A percentile compares a stretch with the other conserved stretches of the same genome.
phyloP scores from a whole-genome alignment of 2,329 filamentous ascomycete species.

The Colletotrichum sp. region DNA sequence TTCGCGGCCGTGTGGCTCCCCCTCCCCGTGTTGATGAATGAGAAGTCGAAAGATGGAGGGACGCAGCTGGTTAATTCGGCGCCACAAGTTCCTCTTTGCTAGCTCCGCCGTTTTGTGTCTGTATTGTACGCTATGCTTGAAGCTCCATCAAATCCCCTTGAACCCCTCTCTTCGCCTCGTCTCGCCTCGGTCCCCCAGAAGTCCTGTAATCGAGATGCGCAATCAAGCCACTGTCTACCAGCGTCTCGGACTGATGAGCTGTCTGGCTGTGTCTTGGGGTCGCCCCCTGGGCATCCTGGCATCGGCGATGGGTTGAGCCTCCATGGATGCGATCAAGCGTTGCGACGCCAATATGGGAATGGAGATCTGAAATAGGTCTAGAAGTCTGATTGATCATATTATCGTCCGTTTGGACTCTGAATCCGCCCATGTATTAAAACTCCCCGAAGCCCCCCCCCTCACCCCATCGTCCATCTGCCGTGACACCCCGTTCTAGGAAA shows the following conservation, averaged over 20 bases:
- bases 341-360: background rate
- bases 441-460: background rate
- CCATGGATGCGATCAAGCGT: background rate
- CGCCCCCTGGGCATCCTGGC: background rate
- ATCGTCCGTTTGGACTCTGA: constrained; percentile 10
- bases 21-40: background rate
- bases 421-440: constrained; percentile 5
- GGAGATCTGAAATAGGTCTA: background rate
- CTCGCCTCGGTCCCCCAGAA: background rate
- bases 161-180: background rate
- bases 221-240: constrained; percentile 12
- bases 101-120: background rate
- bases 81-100: background rate
- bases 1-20: background rate
- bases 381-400: constrained; percentile 6
- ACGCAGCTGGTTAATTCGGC: background rate
- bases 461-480: background rate
- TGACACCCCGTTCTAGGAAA: background rate
- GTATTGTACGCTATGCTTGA: background rate
- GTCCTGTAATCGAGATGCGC: constrained; percentile 13
- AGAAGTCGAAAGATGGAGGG: background rate
- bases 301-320: background rate
- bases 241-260: constrained; percentile 20
- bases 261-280: background rate
- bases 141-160: background rate